Conservation (phyloP, 352 stramenopile genomes). For the Phytophthora fragariae region DNA sequence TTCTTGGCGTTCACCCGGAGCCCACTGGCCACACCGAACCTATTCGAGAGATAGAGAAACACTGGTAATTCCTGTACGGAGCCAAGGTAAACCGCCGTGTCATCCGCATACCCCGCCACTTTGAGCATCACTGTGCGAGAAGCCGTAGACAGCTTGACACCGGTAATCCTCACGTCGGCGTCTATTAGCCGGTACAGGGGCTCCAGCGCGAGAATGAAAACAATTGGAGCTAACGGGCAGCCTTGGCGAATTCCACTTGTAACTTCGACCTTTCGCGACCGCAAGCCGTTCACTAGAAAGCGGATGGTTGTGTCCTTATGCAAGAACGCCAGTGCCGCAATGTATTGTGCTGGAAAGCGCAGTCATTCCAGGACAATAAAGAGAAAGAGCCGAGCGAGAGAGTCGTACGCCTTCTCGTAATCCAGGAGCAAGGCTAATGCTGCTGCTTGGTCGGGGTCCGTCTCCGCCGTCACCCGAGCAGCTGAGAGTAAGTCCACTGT, state of each 20-base stretch:
- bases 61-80: neutral
- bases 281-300: neutral
- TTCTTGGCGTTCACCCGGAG: neutral
- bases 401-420: neutral
- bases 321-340: neutral
- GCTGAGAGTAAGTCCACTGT: neutral
- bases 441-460: neutral
- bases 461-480: neutral
- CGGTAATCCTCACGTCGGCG: neutral
- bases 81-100: neutral
- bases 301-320: neutral
- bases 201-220: neutral
- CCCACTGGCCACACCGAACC: neutral
- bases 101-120: neutral
- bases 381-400: neutral
- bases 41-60: neutral
- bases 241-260: neutral
- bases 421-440: neutral
- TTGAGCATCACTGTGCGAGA: neutral
- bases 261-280: neutral
- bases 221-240: neutral
- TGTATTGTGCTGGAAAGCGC: neutral
- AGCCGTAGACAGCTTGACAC: neutral
- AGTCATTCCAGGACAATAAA: neutral
- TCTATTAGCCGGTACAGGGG: neutral